These are phyloP conservation scores for Eimeria necatrix DNA, from an alignment of 169 alveolate genomes.

Conservation along the genomic window DNA sequence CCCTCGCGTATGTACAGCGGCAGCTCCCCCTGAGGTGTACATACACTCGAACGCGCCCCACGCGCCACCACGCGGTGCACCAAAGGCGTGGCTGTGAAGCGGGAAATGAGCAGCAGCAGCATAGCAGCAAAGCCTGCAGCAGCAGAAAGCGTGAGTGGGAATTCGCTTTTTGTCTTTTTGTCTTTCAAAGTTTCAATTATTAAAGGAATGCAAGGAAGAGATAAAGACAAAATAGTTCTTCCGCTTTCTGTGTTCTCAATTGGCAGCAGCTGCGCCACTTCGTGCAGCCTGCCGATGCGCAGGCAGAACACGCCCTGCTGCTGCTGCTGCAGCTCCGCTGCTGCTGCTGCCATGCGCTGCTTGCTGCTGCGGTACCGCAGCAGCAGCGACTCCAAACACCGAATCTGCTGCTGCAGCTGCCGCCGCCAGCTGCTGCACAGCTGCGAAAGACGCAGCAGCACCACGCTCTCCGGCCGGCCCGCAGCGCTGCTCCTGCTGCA, in stretches of 20 bases:
- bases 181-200: not conserved
- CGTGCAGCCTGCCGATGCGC: constrained; percentile 33
- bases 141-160: not conserved
- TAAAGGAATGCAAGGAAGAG: constrained; percentile 7
- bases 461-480: not conserved
- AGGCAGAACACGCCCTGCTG: constrained; percentile 56
- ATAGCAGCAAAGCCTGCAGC: constrained; percentile 47
- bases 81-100: constrained; percentile 32
- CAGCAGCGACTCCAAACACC: constrained; percentile 33
- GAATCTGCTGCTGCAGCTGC: constrained; percentile 23
- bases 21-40: constrained; percentile 60
- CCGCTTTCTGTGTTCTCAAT: constrained; percentile 42
- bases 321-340: constrained; percentile 67
- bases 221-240: constrained; percentile 9
- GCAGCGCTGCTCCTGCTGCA: not conserved
- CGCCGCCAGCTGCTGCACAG: not conserved
- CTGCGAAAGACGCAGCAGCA: not conserved
- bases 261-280: constrained; percentile 41
- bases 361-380: constrained; percentile 63
- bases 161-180: not conserved
- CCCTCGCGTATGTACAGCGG: constrained; percentile 46
- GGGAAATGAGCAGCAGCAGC: constrained; percentile 61
- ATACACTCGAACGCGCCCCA: constrained; percentile 58
- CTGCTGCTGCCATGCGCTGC: constrained; percentile 40
- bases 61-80: not conserved